Evolutionary conservation across 768 basidiomycete species (phyloP).

Genomic region (Tephrocybe sp.): DNA sequence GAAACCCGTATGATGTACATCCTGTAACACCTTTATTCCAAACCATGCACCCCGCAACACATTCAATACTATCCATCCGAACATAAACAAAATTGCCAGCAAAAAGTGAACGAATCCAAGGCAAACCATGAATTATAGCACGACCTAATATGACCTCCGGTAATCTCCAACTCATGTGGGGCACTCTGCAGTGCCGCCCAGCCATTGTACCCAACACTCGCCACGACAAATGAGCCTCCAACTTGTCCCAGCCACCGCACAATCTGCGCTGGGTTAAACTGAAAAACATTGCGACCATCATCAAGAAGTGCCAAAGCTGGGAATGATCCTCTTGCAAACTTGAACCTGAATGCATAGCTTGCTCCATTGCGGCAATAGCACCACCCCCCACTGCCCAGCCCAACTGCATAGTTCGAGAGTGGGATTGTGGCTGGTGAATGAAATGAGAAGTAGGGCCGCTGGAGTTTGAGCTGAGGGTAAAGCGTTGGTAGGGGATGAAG

Average conservation of each 20-base stretch:
- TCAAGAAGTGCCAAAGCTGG: conserved; percentile 1
- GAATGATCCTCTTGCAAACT: not conserved
- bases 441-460: conserved; percentile 6
- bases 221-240: conserved; percentile 15
- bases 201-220: conserved; percentile 18
- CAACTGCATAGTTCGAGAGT: not conserved
- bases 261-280: not conserved
- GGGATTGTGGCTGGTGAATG: not conserved
- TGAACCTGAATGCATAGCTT: not conserved
- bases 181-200: conserved; percentile 14
- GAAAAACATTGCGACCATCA: not conserved
- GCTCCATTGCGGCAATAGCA: not conserved
- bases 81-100: conserved; percentile 6
- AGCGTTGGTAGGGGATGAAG: conserved; percentile 10
- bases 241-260: conserved; percentile 15
- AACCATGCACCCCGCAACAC: not conserved
- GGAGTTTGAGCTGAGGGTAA: conserved; percentile 9
- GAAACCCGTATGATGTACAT: no score
- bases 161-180: conserved; percentile 15
- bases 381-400: conserved; percentile 10
- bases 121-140: conserved; percentile 16
- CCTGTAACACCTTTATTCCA: not conserved
- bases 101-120: conserved; percentile 17
- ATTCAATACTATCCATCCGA: conserved; percentile 6
- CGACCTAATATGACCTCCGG: conserved; percentile 12